These are phyloP conservation scores for Bruguiera parviflora DNA, from an alignment of 345 rosid genomes.

Conservation along the genomic window DNA sequence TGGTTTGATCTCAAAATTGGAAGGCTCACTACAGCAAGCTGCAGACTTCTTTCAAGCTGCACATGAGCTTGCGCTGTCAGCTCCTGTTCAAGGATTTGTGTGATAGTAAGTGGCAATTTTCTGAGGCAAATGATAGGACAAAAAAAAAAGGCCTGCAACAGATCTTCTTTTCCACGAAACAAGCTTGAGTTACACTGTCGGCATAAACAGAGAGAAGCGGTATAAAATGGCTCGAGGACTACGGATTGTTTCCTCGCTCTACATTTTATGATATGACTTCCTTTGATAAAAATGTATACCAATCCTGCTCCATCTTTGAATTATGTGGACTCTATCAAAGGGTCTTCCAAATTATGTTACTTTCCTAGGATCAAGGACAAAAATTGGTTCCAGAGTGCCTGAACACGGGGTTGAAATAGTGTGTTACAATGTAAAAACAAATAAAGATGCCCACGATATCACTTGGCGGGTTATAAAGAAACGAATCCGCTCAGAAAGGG, in stretches of 20 bases:
- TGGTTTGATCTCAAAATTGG: slow-evolving; percentile 68
- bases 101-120: slow-evolving; percentile 11
- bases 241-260: not conserved
- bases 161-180: not conserved
- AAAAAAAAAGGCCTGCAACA: not conserved
- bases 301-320: slow-evolving; percentile 5
- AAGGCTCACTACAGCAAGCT: slow-evolving; percentile 75
- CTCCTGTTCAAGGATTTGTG: slow-evolving; percentile 63
- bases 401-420: no score
- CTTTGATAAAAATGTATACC: slow-evolving; percentile 11
- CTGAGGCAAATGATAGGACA: slow-evolving; percentile 8
- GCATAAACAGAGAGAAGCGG: not conserved
- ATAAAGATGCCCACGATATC: no score
- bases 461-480: no score
- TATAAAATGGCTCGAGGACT: not conserved
- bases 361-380: not conserved
- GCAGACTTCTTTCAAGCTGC: slow-evolving; percentile 95
- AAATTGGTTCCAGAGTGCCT: not conserved
- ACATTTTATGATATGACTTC: not conserved
- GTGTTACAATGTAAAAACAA: no score
- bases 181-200: not conserved
- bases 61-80: slow-evolving; percentile 68
- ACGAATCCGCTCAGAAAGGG: no score
- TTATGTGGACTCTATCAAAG: not conserved
- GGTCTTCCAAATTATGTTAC: not conserved